Evolutionary conservation across 371 early-diverging fungal genomes (phyloP), one percentile per base, ranked within the genome.

Genomic region (Fennellomyces sp.): DNA sequence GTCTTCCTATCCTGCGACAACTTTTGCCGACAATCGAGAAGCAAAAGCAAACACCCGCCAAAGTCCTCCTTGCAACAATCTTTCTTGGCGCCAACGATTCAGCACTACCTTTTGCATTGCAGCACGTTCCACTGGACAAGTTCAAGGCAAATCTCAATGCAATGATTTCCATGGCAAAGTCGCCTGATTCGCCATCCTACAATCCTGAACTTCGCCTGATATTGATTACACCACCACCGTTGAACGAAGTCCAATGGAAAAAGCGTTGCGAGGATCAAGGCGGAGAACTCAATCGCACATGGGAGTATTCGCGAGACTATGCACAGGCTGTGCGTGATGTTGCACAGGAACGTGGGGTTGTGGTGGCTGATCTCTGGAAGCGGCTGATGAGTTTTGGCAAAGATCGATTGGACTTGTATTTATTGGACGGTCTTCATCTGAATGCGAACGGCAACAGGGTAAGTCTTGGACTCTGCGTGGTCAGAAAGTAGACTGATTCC

Each of bases 11-110:
- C 11, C 66, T 92, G 25, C 78, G 78, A 0, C 83, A 78, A 26
- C 59, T 89, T 23, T 69, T 93, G 31, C 77, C 82, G 53, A 65
- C 78, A 31, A 25, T 55, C 2, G 57, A 69, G 25, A 68, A 69
- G 23, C 79, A 76, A 56, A 30, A 69, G 11, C 36, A 65, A 38
- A 47, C 65, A 15, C 53, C 63, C 5, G 62, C 84, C 5, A 65
- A 68, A 11, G 69, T 90, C 41, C 68, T 65, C 10, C 72, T 95
- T 27, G 66, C 91, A 53, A 88, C 86, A 19, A 78, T 96, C 12
- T 88, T 93, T 50, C 81, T 92, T 38, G 96, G 96, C 5, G 88
- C 94, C 39, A 96, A 96, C 69, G 96, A 96, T 65, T 87, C 92
- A 0, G 78, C 84, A 4, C 47, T 83, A 6, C 68, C 75, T n/a